These are phyloP conservation scores for Podospora conica DNA, from an alignment of 495 filamentous ascomycete genomes.

Conservation along the genomic window DNA sequence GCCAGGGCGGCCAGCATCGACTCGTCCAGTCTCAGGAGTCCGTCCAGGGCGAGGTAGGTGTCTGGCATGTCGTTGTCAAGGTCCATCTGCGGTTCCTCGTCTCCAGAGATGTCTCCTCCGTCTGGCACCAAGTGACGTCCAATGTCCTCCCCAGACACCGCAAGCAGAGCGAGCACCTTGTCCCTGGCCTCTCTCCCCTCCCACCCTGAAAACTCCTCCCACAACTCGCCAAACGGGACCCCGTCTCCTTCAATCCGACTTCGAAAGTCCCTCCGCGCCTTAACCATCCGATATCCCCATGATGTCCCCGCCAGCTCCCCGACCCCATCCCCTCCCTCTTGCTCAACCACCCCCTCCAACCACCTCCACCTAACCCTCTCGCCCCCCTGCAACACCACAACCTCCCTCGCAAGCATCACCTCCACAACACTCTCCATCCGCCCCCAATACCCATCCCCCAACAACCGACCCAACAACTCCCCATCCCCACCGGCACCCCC, in stretches of 20 bases:
- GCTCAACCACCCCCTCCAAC: neutral
- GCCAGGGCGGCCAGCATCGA: neutral
- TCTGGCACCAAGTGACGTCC: neutral
- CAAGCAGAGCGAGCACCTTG: neutral
- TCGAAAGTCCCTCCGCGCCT: neutral
- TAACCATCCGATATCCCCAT: neutral
- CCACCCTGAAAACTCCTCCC: neutral
- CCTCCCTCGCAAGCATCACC: neutral
- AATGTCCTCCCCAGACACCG: neutral
- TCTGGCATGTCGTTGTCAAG: neutral
- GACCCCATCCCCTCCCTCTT: too few relatives aligned
- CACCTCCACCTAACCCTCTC: neutral
- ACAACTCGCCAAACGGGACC: neutral
- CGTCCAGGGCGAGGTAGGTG: neutral
- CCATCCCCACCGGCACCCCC: too few relatives aligned
- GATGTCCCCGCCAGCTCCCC: neutral
- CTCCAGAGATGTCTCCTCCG: too few relatives aligned
- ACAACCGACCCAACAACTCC: neutral
- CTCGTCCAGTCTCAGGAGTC: too few relatives aligned
- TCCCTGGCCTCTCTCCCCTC: neutral
- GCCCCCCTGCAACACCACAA: neutral
- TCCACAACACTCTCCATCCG: neutral
- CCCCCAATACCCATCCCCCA: neutral
- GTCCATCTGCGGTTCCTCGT: neutral
- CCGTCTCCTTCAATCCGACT: neutral